Evolutionary conservation across 1,284 basidiomycete genomes (phyloP).

Genomic region (Fomes fomentarius): DNA sequence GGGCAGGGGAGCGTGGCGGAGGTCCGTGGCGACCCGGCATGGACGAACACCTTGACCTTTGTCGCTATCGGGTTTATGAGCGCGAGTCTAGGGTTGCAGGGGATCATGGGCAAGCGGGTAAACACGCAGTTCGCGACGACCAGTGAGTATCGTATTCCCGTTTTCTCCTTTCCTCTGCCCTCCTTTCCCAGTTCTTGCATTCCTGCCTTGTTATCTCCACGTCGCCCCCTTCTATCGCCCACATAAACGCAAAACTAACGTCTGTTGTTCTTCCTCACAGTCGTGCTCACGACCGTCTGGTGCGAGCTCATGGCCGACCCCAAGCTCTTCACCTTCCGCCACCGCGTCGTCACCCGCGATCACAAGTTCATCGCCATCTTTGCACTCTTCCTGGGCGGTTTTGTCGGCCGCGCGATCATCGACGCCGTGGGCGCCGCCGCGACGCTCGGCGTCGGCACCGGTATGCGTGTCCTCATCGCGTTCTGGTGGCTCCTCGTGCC

Average conservation of each 20-base stretch:
- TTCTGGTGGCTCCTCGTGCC: constrained; percentile 74
- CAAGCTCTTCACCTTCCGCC: constrained; percentile 58
- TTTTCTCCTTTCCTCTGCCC: neutral
- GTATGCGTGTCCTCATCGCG: constrained; percentile 64
- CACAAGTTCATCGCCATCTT: constrained; percentile 72
- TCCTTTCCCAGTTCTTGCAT: neutral
- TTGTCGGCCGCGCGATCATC: constrained; percentile 69
- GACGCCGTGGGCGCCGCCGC: constrained; percentile 64
- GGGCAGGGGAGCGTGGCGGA: constrained; percentile 58
- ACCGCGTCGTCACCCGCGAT: constrained; percentile 65
- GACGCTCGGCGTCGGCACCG: constrained; percentile 71
- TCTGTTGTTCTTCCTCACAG: constrained; percentile 31
- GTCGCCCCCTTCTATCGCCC: neutral
- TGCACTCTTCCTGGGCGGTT: constrained; percentile 77
- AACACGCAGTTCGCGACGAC: constrained; percentile 82
- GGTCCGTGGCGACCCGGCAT: constrained; percentile 62
- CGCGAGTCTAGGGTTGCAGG: constrained; percentile 78
- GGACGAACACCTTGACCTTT: constrained; percentile 69
- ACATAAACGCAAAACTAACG: neutral
- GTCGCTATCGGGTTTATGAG: constrained; percentile 77
- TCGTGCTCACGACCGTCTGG: constrained; percentile 82
- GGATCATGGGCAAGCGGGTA: constrained; percentile 82
- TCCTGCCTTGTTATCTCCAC: neutral
- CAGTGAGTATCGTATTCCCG: constrained; percentile 46
- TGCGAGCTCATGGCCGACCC: constrained; percentile 86